These are phyloP conservation scores for Naganishia vishniacii DNA, from an alignment of 768 basidiomycete species.

Conservation along the genomic window DNA sequence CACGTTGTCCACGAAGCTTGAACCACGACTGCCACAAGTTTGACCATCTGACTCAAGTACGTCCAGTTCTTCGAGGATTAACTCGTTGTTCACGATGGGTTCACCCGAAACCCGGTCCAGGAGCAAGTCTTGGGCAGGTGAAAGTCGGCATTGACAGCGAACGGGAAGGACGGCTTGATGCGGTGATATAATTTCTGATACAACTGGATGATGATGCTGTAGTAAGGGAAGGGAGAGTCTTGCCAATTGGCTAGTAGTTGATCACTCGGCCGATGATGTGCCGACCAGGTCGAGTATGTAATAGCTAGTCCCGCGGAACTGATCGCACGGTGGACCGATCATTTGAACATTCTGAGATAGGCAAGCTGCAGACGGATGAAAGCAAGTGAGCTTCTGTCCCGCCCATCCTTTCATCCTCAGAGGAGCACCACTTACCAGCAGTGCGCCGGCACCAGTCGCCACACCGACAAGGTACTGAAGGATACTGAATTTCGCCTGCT, in stretches of 20 bases:
- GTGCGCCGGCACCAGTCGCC: conserved; percentile 46
- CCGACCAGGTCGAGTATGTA: background rate
- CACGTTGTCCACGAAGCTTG: background rate
- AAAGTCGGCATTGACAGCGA: too few species aligned
- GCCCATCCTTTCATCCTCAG: background rate
- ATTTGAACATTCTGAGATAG: conserved; percentile 30
- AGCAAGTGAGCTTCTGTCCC: background rate
- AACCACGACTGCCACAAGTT: conserved; percentile 18
- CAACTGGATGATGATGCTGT: background rate
- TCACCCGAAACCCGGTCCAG: background rate
- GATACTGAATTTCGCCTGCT: conserved; percentile 51
- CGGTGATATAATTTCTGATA: background rate
- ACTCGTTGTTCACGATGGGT: background rate
- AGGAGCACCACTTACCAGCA: conserved; percentile 42
- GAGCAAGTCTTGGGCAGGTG: conserved; percentile 10
- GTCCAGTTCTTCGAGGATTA: background rate
- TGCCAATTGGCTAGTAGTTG: background rate
- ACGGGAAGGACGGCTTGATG: too few species aligned
- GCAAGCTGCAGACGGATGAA: conserved; percentile 16
- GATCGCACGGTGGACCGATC: background rate
- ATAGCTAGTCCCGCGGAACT: too few species aligned
- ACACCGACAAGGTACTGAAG: conserved; percentile 51
- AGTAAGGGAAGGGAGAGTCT: background rate
- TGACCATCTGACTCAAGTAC: conserved; percentile 2
- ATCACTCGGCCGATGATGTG: too few species aligned